These are phyloP conservation scores for Sporopachydermia quercuum DNA, from an alignment of 805 yeast species.

Conservation along the genomic window DNA sequence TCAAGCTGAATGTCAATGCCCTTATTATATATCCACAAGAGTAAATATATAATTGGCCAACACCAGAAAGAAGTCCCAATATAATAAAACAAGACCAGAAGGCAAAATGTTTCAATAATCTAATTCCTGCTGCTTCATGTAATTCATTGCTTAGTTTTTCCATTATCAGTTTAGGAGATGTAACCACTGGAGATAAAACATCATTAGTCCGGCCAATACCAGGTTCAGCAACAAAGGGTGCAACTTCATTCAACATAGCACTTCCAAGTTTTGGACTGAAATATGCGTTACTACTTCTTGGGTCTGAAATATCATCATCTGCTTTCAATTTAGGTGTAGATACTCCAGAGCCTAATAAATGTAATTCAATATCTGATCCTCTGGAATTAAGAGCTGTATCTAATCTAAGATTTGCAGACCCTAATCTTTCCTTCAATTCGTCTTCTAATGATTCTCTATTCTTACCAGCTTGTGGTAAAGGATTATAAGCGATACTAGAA, in stretches of 20 bases:
- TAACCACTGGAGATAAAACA: background rate
- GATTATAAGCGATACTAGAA: background rate
- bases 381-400: background rate
- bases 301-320: background rate
- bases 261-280: background rate
- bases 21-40: slow-evolving; percentile 58
- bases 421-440: background rate
- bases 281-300: background rate
- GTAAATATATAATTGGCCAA: slow-evolving; percentile 64
- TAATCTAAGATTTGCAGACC: background rate
- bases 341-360: slow-evolving; percentile 8
- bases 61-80: slow-evolving; percentile 43
- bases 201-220: no score
- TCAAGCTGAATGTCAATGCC: slow-evolving; percentile 23
- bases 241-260: no score
- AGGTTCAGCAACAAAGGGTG: no score
- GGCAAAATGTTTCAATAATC: background rate
- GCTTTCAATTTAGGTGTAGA: background rate
- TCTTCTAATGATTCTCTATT: no score
- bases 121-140: background rate
- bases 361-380: slow-evolving; percentile 9
- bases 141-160: slow-evolving; percentile 8
- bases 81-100: slow-evolving; percentile 38
- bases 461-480: background rate
- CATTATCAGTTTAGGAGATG: slow-evolving; percentile 6